Base-by-base conservation (phyloP, 1,284 basidiomycete species). In the Moesziomyces globuligerus region DNA sequence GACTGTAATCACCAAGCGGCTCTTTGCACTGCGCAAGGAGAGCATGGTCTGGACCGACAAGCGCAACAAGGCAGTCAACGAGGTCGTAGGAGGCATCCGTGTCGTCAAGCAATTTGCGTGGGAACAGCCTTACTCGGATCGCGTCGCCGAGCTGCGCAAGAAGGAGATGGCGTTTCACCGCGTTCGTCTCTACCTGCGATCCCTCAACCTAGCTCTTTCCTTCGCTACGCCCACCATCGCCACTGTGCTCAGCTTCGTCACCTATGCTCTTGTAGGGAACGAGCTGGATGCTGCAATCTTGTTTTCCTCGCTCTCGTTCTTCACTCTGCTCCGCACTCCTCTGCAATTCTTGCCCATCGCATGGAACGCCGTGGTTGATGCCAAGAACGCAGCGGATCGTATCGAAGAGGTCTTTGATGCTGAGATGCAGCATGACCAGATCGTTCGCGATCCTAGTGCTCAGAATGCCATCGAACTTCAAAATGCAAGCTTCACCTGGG, bases 331-430 rank as follows among this genome's bases (percentile, higher is more conserved):
- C 46, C 72, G 77, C 13, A 82, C 81, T 43, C 75, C 74, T 4
- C 84, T 78, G 80, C 83, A 62, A 51, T 62, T 48, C 75, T 75
- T 83, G 89, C 91, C 92, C 5, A 84, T 92, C 77, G 87, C 91
- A 0, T 86, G 93, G 46, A 89, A 89, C 59, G 83, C 91, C 13
- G 89, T 90, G 44, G 88, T 90, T 6, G 93, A 94, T 70, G 92
- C 92, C 1, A 81, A 56, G 29, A 53, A 59, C 18, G 53, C 61
- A 29, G 29, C 48, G 15, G 53, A 47, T 20, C 44, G 36, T n/a
- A 55, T 55, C 26, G 45, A 55, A 43, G 44, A 48, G 46, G 39
- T 55, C 11, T 48, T 55, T 47, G 51, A 53, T 17, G 51, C 51
- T 20, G 44, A 53, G 15, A 17, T 46, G 7, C 51, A 46, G n/a